A percentile compares a stretch with the other conserved stretches of the same genome.
phyloP scores from a whole-genome alignment of 1,284 basidiomycete species.

The Microbotryum lychnidis-dioicae region DNA sequence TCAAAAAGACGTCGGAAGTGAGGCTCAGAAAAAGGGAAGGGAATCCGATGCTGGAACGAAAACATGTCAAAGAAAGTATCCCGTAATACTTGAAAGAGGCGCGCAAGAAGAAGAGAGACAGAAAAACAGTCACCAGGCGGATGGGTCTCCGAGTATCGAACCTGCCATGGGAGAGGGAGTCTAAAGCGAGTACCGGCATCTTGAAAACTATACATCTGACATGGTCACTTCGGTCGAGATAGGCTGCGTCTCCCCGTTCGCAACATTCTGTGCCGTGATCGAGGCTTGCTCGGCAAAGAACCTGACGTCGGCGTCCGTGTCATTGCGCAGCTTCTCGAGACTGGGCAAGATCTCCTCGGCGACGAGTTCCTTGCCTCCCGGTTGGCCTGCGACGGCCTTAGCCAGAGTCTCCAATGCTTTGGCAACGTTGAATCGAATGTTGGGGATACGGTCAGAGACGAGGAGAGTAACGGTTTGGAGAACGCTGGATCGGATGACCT shows the following conservation, averaged over 20 bases:
- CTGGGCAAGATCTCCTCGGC: slow-evolving; percentile 68
- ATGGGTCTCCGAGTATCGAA: too few relatives aligned
- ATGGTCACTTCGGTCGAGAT: slow-evolving; percentile 27
- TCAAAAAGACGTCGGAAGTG: too few relatives aligned
- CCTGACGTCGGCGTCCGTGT: slow-evolving; percentile 90
- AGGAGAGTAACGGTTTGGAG: slow-evolving; percentile 78
- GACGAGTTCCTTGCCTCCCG: slow-evolving; percentile 68
- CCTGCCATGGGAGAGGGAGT: neutral
- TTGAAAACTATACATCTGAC: slow-evolving; percentile 16
- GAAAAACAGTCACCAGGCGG: too few relatives aligned
- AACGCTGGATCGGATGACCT: slow-evolving; percentile 78
- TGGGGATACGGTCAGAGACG: slow-evolving; percentile 88
- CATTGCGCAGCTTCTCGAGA: slow-evolving; percentile 78
- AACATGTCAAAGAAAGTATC: too few relatives aligned
- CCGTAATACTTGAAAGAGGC: too few relatives aligned
- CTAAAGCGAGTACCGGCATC: neutral
- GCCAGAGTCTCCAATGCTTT: slow-evolving; percentile 73
- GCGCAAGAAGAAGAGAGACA: too few relatives aligned
- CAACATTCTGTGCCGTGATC: slow-evolving; percentile 20
- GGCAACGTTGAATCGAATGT: slow-evolving; percentile 98
- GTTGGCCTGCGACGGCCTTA: slow-evolving; percentile 54
- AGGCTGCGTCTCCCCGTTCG: slow-evolving; percentile 17
- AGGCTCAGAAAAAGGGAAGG: too few relatives aligned
- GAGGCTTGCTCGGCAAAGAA: slow-evolving; percentile 49
- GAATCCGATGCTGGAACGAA: too few relatives aligned